Percentiles rank a stretch among this genome's conserved stretches.
Conservation (phyloP, 192 early-diverging fungal species). For the Mortierella hygrophila region DNA sequence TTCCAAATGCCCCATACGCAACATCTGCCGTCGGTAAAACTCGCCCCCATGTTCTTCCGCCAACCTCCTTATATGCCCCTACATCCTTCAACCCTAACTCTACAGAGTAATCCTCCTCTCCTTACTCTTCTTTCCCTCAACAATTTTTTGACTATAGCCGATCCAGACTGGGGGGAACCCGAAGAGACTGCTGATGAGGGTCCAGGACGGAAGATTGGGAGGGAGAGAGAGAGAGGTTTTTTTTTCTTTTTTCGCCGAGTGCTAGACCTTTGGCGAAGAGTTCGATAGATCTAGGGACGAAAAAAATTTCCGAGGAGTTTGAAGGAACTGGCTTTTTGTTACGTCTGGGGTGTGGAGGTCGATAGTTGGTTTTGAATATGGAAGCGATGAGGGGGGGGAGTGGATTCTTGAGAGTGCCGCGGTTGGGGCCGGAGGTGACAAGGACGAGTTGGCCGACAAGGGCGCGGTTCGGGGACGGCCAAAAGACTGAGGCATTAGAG, state of each 20-base stretch:
- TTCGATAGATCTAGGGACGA: slow-evolving; percentile 69
- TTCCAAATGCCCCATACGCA: slow-evolving; percentile 22
- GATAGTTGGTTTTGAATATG: slow-evolving; percentile 62
- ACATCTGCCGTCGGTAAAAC: slow-evolving; percentile 56
- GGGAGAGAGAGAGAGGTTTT: slow-evolving; percentile 61
- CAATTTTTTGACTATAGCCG: slow-evolving; percentile 63
- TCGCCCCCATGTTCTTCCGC: slow-evolving; percentile 48
- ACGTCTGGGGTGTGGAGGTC: slow-evolving; percentile 62
- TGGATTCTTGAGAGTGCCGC: slow-evolving; percentile 50
- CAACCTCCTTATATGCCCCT: slow-evolving; percentile 52
- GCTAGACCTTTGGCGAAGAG: slow-evolving; percentile 73
- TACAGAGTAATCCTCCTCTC: slow-evolving; percentile 55
- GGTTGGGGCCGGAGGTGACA: slow-evolving; percentile 62
- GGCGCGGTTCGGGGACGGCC: slow-evolving; percentile 65
- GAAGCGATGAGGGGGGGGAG: slow-evolving; percentile 53
- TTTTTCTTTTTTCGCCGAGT: slow-evolving; percentile 58
- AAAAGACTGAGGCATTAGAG: slow-evolving; percentile 68
- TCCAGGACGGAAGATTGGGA: slow-evolving; percentile 64
- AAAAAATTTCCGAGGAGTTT: slow-evolving; percentile 79
- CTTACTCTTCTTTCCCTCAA: slow-evolving; percentile 19
- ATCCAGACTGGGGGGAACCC: slow-evolving; percentile 56
- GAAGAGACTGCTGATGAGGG: slow-evolving; percentile 65
- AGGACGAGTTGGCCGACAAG: slow-evolving; percentile 62
- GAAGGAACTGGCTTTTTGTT: slow-evolving; percentile 56
- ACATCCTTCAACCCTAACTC: slow-evolving; percentile 61